phyloP scores from a whole-genome alignment of 495 filamentous ascomycete species.

The Acidiella bohemica region DNA sequence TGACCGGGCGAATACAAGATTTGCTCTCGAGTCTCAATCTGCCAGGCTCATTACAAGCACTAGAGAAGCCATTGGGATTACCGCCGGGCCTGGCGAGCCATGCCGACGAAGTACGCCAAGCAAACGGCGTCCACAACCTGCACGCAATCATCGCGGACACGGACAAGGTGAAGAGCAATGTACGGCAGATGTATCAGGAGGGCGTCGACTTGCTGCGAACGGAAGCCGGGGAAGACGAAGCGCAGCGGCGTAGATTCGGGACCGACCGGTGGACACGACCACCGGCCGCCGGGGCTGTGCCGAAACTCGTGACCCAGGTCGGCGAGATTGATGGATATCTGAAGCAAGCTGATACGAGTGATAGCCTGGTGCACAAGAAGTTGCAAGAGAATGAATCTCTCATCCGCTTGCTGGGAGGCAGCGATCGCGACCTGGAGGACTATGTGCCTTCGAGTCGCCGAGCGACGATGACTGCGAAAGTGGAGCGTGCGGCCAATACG shows the following conservation, averaged over 20 bases:
- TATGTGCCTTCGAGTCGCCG: constrained; percentile 78
- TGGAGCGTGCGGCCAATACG: constrained; percentile 64
- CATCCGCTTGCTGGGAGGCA: constrained; percentile 59
- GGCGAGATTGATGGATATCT: constrained; percentile 79
- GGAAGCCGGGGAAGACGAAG: constrained; percentile 73
- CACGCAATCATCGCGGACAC: constrained; percentile 71
- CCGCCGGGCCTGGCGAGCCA: constrained; percentile 73
- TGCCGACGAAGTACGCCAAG: constrained; percentile 90
- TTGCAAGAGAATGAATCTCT: constrained; percentile 59
- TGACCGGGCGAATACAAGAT: constrained; percentile 71
- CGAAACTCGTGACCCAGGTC: constrained; percentile 62
- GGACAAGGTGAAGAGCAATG: constrained; percentile 65
- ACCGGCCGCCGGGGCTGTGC: constrained; percentile 52
- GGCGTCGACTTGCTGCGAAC: constrained; percentile 59
- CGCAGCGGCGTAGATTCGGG: constrained; percentile 62
- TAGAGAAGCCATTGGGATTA: constrained; percentile 90
- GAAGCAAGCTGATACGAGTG: constrained; percentile 67
- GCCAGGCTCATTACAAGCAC: constrained; percentile 81
- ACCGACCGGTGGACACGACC: constrained; percentile 73
- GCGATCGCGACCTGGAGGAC: constrained; percentile 66
- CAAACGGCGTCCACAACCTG: constrained; percentile 65
- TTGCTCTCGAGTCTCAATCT: constrained; percentile 73
- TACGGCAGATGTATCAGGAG: constrained; percentile 64
- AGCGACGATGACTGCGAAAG: constrained; percentile 58
- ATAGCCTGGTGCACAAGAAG: constrained; percentile 67